A percentile compares a stretch with the other conserved stretches of the same genome.
phyloP scores from a whole-genome alignment of 2,329 filamentous ascomycete genomes.

The Byssochlamys sp. region DNA sequence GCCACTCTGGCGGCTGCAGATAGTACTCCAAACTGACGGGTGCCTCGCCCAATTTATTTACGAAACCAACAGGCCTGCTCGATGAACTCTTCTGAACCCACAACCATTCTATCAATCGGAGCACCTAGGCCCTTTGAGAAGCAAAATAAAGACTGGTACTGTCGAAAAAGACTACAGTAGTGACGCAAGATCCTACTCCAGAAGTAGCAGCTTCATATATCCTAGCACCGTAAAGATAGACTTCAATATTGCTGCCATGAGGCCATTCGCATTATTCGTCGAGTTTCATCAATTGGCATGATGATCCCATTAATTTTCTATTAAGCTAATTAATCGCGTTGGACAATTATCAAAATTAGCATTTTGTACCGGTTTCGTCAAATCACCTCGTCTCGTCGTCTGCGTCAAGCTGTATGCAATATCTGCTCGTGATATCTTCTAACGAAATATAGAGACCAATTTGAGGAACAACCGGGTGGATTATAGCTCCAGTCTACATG shows the following conservation, averaged over 20 bases:
- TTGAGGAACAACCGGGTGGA: slow-evolving; percentile 55
- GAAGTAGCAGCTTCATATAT: slow-evolving; percentile 72
- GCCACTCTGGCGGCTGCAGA: slow-evolving; percentile 66
- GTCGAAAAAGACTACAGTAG: slow-evolving; percentile 59
- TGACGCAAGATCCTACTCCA: slow-evolving; percentile 55
- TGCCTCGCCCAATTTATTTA: slow-evolving; percentile 73
- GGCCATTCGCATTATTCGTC: slow-evolving; percentile 63
- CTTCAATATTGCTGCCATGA: slow-evolving; percentile 51
- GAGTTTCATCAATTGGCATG: slow-evolving; percentile 63
- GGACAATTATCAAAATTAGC: slow-evolving; percentile 68
- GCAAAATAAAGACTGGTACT: slow-evolving; percentile 72
- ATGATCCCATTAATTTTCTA: slow-evolving; percentile 78
- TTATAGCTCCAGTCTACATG: slow-evolving; percentile 59
- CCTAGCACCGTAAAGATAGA: slow-evolving; percentile 71
- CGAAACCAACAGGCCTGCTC: slow-evolving; percentile 64
- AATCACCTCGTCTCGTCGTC: neutral
- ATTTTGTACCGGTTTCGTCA: neutral
- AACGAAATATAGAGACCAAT: slow-evolving; percentile 68
- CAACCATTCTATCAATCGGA: slow-evolving; percentile 66
- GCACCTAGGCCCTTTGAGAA: slow-evolving; percentile 77
- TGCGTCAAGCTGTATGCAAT: neutral
- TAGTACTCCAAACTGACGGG: slow-evolving; percentile 66
- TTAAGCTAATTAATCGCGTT: slow-evolving; percentile 69
- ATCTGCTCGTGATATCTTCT: slow-evolving; percentile 54
- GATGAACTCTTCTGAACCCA: slow-evolving; percentile 51